Evolutionary conservation across 2,329 filamentous ascomycete genomes (phyloP).

Genomic region (Cytospora schulzeri): DNA sequence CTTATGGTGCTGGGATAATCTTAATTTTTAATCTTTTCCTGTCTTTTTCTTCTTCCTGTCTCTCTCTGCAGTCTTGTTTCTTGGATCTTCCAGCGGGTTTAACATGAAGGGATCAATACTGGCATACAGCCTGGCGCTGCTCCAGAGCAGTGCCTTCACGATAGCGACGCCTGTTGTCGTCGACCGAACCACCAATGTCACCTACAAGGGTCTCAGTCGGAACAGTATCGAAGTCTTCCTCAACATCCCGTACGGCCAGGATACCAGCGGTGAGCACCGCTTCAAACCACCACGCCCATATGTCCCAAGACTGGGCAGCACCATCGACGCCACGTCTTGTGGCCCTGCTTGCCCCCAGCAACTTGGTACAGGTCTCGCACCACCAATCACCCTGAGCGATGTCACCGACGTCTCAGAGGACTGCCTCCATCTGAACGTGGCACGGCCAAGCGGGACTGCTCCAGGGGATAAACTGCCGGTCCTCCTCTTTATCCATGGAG

Average conservation of each 20-base stretch:
- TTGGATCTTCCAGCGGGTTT: no score
- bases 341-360: constrained; percentile 50
- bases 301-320: constrained; percentile 36
- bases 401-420: constrained; percentile 24
- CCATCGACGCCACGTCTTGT: constrained; percentile 42
- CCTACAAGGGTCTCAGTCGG: constrained; percentile 45
- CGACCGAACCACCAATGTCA: constrained; percentile 34
- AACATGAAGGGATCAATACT: constrained; percentile 10
- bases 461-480: constrained; percentile 33
- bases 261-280: constrained; percentile 47
- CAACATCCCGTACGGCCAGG: constrained; percentile 49
- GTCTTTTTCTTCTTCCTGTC: not conserved
- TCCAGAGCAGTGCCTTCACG: not conserved
- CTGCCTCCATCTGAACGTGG: constrained; percentile 24
- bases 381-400: constrained; percentile 24
- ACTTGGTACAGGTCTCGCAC: constrained; percentile 35
- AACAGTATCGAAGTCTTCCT: constrained; percentile 51
- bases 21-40: no score
- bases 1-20: no score
- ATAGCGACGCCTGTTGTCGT: constrained; percentile 1
- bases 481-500: constrained; percentile 35
- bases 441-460: constrained; percentile 9
- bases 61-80: not conserved
- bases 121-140: not conserved
- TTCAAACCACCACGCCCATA: constrained; percentile 48